Percentiles rank a stretch among this genome's conserved stretches.
phyloP scores from a whole-genome alignment of 225 moss, liverwort and hornwort genomes.

The Anthoceros angustus region DNA sequence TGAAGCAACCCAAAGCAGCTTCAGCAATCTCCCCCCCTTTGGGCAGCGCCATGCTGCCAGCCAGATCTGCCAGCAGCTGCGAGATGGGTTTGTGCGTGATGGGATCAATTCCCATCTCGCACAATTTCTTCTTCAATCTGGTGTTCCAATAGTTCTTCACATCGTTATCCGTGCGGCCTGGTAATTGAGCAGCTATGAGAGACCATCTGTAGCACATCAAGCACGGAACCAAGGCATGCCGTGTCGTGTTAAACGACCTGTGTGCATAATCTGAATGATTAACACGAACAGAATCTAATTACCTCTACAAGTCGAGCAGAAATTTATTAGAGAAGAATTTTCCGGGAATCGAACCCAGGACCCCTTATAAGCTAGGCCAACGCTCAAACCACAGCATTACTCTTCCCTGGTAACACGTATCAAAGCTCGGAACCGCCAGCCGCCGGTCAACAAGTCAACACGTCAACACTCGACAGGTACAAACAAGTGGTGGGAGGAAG shows the following conservation, averaged over 20 bases:
- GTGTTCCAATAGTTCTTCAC: conserved; percentile 48
- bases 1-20: conserved; percentile 56
- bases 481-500: too few species aligned
- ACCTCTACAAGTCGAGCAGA: too few species aligned
- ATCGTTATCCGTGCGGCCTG: conserved; percentile 19
- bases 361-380: too few species aligned
- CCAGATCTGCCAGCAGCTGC: conserved; percentile 52
- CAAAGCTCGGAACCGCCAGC: too few species aligned
- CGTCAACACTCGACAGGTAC: too few species aligned
- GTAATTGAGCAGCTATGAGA: conserved; percentile 52
- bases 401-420: too few species aligned
- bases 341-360: too few species aligned
- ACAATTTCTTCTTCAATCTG: conserved; percentile 1
- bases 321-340: too few species aligned
- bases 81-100: conserved; percentile 61
- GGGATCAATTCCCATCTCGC: conserved; percentile 27
- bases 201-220: conserved; percentile 31
- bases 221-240: background rate
- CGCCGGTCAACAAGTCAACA: too few species aligned
- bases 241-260: background rate
- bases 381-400: too few species aligned
- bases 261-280: too few species aligned
- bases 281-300: too few species aligned
- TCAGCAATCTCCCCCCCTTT: conserved; percentile 55
- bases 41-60: conserved; percentile 51